Evolutionary conservation across 805 yeast genomes (phyloP).

Genomic region (Wickerhamiella hasegawae): DNA sequence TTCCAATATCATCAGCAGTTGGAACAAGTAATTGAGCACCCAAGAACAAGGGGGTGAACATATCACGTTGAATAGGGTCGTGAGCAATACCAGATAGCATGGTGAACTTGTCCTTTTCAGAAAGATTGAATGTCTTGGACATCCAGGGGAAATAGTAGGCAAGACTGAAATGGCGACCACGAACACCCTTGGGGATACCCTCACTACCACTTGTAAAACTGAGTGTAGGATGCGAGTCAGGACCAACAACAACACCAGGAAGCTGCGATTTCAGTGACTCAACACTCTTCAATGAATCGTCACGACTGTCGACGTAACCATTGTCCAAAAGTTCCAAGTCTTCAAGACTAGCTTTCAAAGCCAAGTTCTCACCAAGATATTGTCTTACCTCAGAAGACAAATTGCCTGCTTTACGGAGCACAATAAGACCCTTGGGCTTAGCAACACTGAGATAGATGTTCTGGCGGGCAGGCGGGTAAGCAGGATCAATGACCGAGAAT

Average conservation of each 20-base stretch:
- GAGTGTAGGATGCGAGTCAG: constrained; percentile 92
- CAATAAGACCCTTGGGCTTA: constrained; percentile 79
- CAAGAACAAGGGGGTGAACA: constrained; percentile 91
- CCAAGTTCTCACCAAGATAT: constrained; percentile 57
- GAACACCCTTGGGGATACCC: constrained; percentile 96
- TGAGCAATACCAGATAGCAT: constrained; percentile 99
- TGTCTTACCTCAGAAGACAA: constrained; percentile 64
- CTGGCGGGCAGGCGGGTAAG: constrained; percentile 97
- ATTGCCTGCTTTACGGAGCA: constrained; percentile 76
- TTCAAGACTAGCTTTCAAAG: constrained; percentile 58
- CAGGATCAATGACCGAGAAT: constrained; percentile 96
- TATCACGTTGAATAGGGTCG: constrained; percentile 98
- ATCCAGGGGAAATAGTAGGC: constrained; percentile 99
- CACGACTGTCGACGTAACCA: constrained; percentile 34
- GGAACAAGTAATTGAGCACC: constrained; percentile 93
- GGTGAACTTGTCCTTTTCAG: constrained; percentile 74
- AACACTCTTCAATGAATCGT: constrained; percentile 12
- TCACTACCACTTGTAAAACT: constrained; percentile 97
- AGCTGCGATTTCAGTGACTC: constrained; percentile 39
- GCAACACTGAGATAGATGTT: constrained; percentile 87
- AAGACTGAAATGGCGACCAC: constrained; percentile 91
- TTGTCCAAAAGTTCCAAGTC: constrained; percentile 62
- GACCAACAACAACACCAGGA: constrained; percentile 88
- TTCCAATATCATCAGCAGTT: constrained; percentile 93
- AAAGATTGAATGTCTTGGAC: constrained; percentile 68